Percentiles rank a stretch among this genome's conserved stretches.
Conservation (phyloP, 148 eudicot species). For the Camellia lanceoleosa region DNA sequence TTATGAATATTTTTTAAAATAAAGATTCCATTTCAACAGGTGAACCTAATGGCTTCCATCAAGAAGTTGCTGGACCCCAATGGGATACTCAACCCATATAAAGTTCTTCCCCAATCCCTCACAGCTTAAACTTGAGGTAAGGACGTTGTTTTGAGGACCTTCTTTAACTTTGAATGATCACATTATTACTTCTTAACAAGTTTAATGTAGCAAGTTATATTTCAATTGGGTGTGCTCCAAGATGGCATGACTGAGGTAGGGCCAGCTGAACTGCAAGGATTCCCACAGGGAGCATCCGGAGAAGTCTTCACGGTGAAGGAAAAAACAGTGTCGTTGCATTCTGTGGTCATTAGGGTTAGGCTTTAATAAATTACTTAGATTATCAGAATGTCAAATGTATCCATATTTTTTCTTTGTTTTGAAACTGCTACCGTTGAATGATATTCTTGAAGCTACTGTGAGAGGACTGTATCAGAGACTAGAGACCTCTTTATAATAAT, state of each 20-base stretch:
- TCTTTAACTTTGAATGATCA: background rate
- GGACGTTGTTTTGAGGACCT: background rate
- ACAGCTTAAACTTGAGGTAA: conserved; percentile 32
- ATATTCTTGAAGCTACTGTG: background rate
- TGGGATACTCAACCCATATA: conserved; percentile 86
- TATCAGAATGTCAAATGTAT: background rate
- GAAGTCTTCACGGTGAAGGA: background rate
- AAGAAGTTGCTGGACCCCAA: conserved; percentile 84
- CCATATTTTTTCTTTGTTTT: background rate
- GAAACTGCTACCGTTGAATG: background rate
- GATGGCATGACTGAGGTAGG: background rate
- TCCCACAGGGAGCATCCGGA: background rate
- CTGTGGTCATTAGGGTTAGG: background rate
- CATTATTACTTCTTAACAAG: background rate
- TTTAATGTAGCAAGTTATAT: background rate
- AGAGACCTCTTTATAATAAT: background rate
- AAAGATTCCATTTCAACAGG: conserved; percentile 35
- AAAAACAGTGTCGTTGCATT: background rate
- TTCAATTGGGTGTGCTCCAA: background rate
- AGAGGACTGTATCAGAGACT: background rate
- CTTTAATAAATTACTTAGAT: background rate
- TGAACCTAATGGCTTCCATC: conserved; percentile 72
- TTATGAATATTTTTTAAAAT: background rate
- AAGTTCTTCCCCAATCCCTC: conserved; percentile 74
- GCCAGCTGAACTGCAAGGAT: background rate